Evolutionary conservation across 75 land plant species (phyloP).

Genomic region (Azolla pinnata): DNA sequence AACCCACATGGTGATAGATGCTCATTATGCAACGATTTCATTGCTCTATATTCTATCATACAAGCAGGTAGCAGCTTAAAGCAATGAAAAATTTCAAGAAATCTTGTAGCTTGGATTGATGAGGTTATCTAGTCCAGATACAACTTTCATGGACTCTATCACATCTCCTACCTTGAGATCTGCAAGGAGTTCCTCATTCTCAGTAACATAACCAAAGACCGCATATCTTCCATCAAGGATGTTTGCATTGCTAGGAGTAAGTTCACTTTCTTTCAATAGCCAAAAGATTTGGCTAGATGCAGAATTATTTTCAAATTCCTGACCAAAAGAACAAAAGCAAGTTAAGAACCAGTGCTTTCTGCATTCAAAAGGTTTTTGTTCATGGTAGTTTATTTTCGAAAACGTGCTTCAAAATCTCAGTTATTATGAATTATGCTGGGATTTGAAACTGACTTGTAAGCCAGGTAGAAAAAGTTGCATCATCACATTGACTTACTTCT

Average conservation of each 20-base stretch:
- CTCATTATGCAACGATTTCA: too few relatives aligned
- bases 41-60: too few relatives aligned
- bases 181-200: conserved; percentile 81
- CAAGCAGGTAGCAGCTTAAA: too few relatives aligned
- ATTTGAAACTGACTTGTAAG: too few relatives aligned
- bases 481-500: conserved; percentile 40
- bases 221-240: conserved; percentile 90
- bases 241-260: conserved; percentile 96
- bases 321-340: conserved; percentile 5
- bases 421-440: too few relatives aligned
- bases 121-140: conserved; percentile 79
- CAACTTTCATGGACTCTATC: conserved; percentile 82
- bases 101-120: conserved; percentile 94
- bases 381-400: too few relatives aligned
- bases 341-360: neutral
- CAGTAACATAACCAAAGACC: conserved; percentile 90
- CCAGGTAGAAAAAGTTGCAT: neutral
- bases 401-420: too few relatives aligned
- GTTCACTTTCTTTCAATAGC: conserved; percentile 97
- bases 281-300: conserved; percentile 98
- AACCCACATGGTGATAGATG: too few relatives aligned
- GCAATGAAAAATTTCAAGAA: neutral
- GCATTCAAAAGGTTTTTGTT: too few relatives aligned
- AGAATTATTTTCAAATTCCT: conserved; percentile 95
- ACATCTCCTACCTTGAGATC: conserved; percentile 98